phyloP scores from a whole-genome alignment of 306 rosid genomes.

The Mucuna pruriens region DNA sequence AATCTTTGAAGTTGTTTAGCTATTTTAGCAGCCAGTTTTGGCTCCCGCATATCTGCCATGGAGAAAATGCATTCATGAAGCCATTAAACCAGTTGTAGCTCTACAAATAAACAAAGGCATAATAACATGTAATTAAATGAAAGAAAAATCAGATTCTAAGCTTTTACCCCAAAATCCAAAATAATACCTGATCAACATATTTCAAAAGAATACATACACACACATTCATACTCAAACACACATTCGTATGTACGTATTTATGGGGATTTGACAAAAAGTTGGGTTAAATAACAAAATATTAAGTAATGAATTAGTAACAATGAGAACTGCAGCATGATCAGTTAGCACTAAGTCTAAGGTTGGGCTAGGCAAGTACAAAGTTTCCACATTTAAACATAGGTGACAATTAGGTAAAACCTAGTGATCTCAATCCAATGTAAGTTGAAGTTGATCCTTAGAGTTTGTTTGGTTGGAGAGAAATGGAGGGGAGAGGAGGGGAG shows the following conservation, averaged over 20 bases:
- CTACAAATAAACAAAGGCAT: slow-evolving; percentile 37
- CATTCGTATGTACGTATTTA: background rate
- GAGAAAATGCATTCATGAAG: slow-evolving; percentile 37
- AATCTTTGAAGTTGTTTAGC: slow-evolving; percentile 74
- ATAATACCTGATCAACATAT: background rate
- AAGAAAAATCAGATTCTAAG: slow-evolving; percentile 16
- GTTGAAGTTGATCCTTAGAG: background rate
- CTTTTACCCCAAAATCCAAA: slow-evolving; percentile 15
- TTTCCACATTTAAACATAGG: background rate
- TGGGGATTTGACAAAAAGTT: background rate
- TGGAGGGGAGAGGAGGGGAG: too few species aligned
- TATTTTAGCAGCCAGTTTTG: slow-evolving; percentile 76
- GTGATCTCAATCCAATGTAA: background rate
- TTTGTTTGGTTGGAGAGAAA: too few species aligned
- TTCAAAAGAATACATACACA: background rate
- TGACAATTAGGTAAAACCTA: background rate
- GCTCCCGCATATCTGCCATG: slow-evolving; percentile 76
- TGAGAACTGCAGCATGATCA: background rate
- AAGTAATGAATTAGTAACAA: background rate
- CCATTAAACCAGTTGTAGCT: slow-evolving; percentile 37
- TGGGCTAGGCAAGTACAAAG: background rate
- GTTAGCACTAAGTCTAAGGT: slow-evolving; percentile 17
- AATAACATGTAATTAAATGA: slow-evolving; percentile 30
- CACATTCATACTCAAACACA: too few species aligned
- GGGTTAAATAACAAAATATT: slow-evolving; percentile 13